A percentile compares a stretch with the other conserved stretches of the same genome.
These are phyloP conservation scores for Posidonia australis DNA, from an alignment of 106 monocot species.

Conservation along the genomic window DNA sequence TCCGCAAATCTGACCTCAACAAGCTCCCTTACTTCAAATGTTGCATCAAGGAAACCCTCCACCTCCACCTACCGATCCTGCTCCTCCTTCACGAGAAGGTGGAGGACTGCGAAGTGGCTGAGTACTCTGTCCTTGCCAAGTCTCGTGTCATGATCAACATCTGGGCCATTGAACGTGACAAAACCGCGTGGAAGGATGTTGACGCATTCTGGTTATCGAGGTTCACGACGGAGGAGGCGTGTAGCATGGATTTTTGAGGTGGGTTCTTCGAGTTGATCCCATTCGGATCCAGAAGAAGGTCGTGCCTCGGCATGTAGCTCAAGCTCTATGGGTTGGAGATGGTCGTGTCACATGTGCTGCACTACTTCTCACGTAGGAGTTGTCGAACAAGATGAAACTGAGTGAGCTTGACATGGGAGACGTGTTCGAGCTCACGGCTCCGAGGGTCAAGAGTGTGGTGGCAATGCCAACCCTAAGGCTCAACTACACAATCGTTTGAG, in stretches of 20 bases:
- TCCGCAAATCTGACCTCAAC: too few species aligned
- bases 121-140: slow-evolving; percentile 3
- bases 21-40: slow-evolving; percentile 10
- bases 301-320: slow-evolving; percentile 44
- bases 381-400: too few species aligned
- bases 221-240: slow-evolving; percentile 5
- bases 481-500: slow-evolving; percentile 4
- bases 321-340: slow-evolving; percentile 24
- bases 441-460: slow-evolving; percentile 13
- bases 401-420: too few species aligned
- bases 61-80: slow-evolving; percentile 14
- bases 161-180: slow-evolving; percentile 9
- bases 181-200: slow-evolving; percentile 9
- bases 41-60: slow-evolving; percentile 13
- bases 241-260: slow-evolving; percentile 7
- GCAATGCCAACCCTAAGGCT: slow-evolving; percentile 24
- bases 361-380: slow-evolving; percentile 31
- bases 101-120: slow-evolving; percentile 11
- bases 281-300: slow-evolving; percentile 23
- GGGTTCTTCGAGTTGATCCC: slow-evolving; percentile 12
- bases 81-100: slow-evolving; percentile 10
- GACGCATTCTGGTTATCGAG: slow-evolving; percentile 13
- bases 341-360: slow-evolving; percentile 25
- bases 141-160: too few species aligned
- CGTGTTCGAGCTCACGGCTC: too few species aligned